Base-by-base conservation (phyloP, 2,329 filamentous ascomycete species). In the Lachnum nothofagi region DNA sequence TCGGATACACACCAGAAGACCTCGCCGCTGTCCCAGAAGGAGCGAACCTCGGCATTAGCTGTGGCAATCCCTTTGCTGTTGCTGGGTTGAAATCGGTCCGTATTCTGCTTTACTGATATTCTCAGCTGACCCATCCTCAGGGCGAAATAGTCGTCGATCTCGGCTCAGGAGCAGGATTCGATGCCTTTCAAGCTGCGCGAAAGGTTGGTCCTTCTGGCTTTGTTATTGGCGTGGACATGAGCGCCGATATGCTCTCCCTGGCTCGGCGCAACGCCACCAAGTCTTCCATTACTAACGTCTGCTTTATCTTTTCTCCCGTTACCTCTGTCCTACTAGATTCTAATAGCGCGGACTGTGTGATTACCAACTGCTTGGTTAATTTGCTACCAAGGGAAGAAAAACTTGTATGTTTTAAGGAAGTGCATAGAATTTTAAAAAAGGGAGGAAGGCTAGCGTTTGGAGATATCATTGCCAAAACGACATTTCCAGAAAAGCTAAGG, bases 211-310 rank as follows among this genome's bases (percentile, higher is more conserved):
- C 56, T 0, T 62, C 60, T 3, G 78, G 78, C 1, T 71, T 65
- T 23, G 76, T 68, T 3, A 74, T 81, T 42, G 80, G 79, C 6
- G 66, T 83, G 4, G 79, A 83, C 56, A 82, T 83, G 74, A 82
- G 76, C 54, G 70, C 78, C 63, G 77, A 75, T 27, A 48, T 31
- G 35, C 25, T 25, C 10, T 19, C 12, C 5, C 14, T 29, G 16
- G 37, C 31, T 41, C 17, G 10, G 23, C 6, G 35, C 54, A 54
- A 51, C 23, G 34, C 33, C 14, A 9, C 20, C 20, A 38, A 46
- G 19, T 19, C 34, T 16, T 25, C 20, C 3, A 29, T 40, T 16
- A 46, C 9, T 3, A 46, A 46, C 23, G 20, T 25, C 4, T 29
- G 20, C 29, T 46, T 46, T 14, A 16, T 46, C 7, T 14, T 27